Conservation (phyloP, 2,329 filamentous ascomycete species). For the Diaporthe velutina region DNA sequence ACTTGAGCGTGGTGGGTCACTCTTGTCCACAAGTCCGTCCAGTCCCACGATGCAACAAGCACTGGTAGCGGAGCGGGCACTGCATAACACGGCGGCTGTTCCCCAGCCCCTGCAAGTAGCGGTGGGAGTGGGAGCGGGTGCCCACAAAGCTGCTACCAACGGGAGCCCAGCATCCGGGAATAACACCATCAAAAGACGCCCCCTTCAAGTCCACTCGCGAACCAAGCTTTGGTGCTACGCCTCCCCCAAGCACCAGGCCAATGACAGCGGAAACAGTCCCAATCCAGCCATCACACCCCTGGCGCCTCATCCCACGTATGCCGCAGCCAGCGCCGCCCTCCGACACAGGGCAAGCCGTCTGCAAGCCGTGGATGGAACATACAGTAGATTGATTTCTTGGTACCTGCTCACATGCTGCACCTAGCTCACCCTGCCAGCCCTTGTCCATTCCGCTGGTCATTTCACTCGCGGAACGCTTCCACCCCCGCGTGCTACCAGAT, state of each 20-base stretch:
- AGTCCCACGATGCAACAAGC: conserved; percentile 6
- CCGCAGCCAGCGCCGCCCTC: conserved; percentile 21
- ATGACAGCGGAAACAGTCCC: conserved; percentile 13
- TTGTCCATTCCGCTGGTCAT: conserved; percentile 8
- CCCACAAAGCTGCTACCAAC: neutral
- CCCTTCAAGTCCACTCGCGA: conserved; percentile 11
- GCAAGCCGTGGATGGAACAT: neutral
- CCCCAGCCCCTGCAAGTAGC: conserved; percentile 21
- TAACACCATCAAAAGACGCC: conserved; percentile 21
- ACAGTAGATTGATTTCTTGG: neutral
- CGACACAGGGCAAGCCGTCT: conserved; percentile 9
- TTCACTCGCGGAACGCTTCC: conserved; percentile 15
- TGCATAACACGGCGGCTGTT: conserved; percentile 10
- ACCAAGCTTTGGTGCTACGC: conserved; percentile 19
- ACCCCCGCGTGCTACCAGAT: conserved; percentile 1
- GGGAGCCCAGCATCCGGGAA: conserved; percentile 22
- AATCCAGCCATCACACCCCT: neutral
- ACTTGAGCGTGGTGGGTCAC: conserved; percentile 15
- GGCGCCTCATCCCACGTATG: conserved; percentile 19
- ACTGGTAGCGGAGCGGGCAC: conserved; percentile 8
- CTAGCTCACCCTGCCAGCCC: neutral
- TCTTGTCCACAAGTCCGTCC: neutral
- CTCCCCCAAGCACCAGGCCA: conserved; percentile 23
- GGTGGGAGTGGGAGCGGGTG: conserved; percentile 24
- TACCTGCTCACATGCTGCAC: conserved; percentile 17